A percentile compares a stretch with the other conserved stretches of the same genome.
These are phyloP conservation scores for Cladosporium phlei DNA, from an alignment of 2,329 filamentous ascomycete genomes.

Conservation along the genomic window DNA sequence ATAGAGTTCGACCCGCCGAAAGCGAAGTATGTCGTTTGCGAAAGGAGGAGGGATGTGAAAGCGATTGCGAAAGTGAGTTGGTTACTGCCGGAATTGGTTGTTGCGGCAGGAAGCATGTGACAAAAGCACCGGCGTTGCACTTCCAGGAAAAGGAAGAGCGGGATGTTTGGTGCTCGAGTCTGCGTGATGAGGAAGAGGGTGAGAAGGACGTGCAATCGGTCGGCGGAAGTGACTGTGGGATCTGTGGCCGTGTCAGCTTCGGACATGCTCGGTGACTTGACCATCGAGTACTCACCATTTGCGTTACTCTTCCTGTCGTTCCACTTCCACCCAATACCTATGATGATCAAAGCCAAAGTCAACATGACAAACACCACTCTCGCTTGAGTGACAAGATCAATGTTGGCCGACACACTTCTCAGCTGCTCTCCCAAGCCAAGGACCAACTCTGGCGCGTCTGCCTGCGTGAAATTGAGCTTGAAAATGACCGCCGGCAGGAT, in stretches of 20 bases:
- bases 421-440: constrained; percentile 41
- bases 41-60: constrained; percentile 67
- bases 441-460: constrained; percentile 74
- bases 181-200: constrained; percentile 81
- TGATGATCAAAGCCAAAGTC: constrained; percentile 27
- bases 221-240: constrained; percentile 21
- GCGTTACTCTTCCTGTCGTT: neutral
- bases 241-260: neutral
- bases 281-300: neutral
- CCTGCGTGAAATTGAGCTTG: constrained; percentile 81
- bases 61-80: constrained; percentile 40
- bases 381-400: constrained; percentile 34
- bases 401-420: constrained; percentile 22
- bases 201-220: constrained; percentile 58
- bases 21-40: constrained; percentile 79
- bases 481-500: constrained; percentile 65
- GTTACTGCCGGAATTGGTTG: neutral
- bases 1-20: constrained; percentile 91
- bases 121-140: constrained; percentile 40
- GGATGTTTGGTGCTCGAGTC: constrained; percentile 77
- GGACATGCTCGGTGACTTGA: neutral
- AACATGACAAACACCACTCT: constrained; percentile 36
- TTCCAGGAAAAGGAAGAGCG: constrained; percentile 73
- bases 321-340: constrained; percentile 17
- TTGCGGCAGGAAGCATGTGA: neutral